Percentiles rank a stretch among this genome's conserved stretches.
Conservation (phyloP, 2,329 filamentous ascomycete genomes). For the Sclerotinia trifoliorum region DNA sequence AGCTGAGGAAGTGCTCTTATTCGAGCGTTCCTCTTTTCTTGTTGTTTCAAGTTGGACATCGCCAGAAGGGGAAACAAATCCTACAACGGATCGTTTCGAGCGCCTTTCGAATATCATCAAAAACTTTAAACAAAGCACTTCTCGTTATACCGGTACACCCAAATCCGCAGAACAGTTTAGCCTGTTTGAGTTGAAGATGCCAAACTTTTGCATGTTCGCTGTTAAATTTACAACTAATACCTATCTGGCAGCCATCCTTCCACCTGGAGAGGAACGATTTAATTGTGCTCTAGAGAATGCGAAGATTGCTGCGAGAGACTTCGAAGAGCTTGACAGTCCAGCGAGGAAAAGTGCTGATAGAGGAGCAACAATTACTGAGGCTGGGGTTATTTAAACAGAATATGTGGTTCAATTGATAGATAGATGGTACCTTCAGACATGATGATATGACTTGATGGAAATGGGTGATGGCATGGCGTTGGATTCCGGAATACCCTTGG, state of each 20-base stretch:
- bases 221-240: conserved; percentile 97
- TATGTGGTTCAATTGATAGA: background rate
- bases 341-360: conserved; percentile 37
- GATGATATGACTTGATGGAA: conserved; percentile 16
- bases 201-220: conserved; percentile 88
- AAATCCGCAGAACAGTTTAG: conserved; percentile 79
- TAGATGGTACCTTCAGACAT: background rate
- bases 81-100: conserved; percentile 90
- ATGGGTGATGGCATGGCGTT: conserved; percentile 19
- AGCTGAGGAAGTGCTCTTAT: conserved; percentile 90
- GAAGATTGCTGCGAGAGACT: conserved; percentile 79
- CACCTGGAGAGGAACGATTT: conserved; percentile 86
- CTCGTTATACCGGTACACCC: conserved; percentile 75
- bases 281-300: conserved; percentile 90
- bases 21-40: conserved; percentile 93
- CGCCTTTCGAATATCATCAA: conserved; percentile 97
- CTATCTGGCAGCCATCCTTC: conserved; percentile 88
- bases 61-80: conserved; percentile 72
- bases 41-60: conserved; percentile 92
- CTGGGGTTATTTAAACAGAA: conserved; percentile 1
- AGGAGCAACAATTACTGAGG: conserved; percentile 28
- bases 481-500: conserved; percentile 23
- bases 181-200: conserved; percentile 76
- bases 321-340: conserved; percentile 64
- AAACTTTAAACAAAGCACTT: conserved; percentile 87